These are phyloP conservation scores for Flaveria floridana DNA, from an alignment of 140 eudicot genomes.

Conservation along the genomic window DNA sequence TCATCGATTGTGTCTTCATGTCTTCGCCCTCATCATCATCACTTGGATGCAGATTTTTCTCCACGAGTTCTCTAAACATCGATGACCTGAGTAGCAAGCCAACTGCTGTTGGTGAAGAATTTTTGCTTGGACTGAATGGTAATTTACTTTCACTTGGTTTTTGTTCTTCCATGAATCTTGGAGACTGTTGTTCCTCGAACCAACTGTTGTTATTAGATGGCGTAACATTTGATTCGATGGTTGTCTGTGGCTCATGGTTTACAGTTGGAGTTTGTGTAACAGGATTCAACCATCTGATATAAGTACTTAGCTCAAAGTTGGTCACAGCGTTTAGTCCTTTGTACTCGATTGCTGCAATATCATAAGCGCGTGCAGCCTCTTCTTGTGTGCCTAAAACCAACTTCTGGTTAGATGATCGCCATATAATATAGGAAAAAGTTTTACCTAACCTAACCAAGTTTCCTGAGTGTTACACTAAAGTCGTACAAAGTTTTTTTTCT, in stretches of 20 bases:
- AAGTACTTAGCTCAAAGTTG: constrained; percentile 72
- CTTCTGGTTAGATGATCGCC: background rate
- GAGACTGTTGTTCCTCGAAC: constrained; percentile 30
- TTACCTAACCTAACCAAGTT: no score
- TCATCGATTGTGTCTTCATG: constrained; percentile 14
- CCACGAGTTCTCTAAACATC: constrained; percentile 59
- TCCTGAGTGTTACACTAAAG: no score
- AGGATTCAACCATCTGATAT: constrained; percentile 81
- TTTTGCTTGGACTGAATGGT: constrained; percentile 46
- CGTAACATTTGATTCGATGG: constrained; percentile 22
- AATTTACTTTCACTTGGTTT: constrained; percentile 29
- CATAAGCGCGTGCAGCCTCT: constrained; percentile 92
- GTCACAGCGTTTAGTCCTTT: constrained; percentile 78
- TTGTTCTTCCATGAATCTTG: constrained; percentile 22
- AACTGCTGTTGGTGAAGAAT: constrained; percentile 69
- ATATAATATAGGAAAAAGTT: no score
- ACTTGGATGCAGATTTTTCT: constrained; percentile 48
- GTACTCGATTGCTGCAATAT: constrained; percentile 79
- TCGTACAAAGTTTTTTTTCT: no score
- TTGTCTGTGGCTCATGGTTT: constrained; percentile 37
- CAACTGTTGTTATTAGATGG: constrained; percentile 31
- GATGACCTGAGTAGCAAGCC: constrained; percentile 61
- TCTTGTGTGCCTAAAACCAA: constrained; percentile 68
- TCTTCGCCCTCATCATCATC: constrained; percentile 42
- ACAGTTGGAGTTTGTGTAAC: constrained; percentile 39